Evolutionary conservation across 352 stramenopile genomes (phyloP).

Genomic region (Phytopythium helicoides): DNA sequence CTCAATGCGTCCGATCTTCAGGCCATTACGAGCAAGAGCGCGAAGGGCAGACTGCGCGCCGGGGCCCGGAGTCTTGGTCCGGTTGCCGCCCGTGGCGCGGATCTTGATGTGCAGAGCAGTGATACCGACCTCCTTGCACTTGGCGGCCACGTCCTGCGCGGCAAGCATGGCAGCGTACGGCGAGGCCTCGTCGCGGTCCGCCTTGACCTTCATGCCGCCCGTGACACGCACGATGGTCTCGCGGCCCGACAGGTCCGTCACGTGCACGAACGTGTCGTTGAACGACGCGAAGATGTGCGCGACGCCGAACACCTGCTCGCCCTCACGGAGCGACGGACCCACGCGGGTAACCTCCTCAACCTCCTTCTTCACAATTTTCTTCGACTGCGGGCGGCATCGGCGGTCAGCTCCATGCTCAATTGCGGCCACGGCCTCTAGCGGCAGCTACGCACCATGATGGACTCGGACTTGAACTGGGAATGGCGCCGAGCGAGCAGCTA

Average conservation of each 20-base stretch:
- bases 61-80: conserved; percentile 97
- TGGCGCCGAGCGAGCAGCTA: conserved; percentile 11
- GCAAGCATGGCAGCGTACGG: conserved; percentile 99
- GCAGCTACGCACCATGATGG: conserved; percentile 71
- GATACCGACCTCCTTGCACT: conserved; percentile 98
- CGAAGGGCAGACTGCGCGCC: conserved; percentile 98
- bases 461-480: conserved; percentile 86
- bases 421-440: background rate
- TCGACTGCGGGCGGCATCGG: conserved; percentile 39
- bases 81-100: conserved; percentile 98
- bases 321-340: conserved; percentile 93
- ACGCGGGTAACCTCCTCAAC: conserved; percentile 93
- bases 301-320: conserved; percentile 99
- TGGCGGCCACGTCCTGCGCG: conserved; percentile 97
- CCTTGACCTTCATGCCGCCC: conserved; percentile 99
- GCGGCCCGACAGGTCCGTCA: conserved; percentile 99
- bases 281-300: conserved; percentile 99
- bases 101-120: conserved; percentile 99
- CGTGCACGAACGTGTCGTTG: conserved; percentile 99
- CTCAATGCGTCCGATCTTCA: conserved; percentile 99
- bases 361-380: conserved; percentile 87
- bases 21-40: conserved; percentile 97
- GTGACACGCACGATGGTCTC: conserved; percentile 99
- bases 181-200: conserved; percentile 99
- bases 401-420: background rate